Conservation (phyloP, 1,284 basidiomycete genomes). For the Ustilago shanxiensis region DNA sequence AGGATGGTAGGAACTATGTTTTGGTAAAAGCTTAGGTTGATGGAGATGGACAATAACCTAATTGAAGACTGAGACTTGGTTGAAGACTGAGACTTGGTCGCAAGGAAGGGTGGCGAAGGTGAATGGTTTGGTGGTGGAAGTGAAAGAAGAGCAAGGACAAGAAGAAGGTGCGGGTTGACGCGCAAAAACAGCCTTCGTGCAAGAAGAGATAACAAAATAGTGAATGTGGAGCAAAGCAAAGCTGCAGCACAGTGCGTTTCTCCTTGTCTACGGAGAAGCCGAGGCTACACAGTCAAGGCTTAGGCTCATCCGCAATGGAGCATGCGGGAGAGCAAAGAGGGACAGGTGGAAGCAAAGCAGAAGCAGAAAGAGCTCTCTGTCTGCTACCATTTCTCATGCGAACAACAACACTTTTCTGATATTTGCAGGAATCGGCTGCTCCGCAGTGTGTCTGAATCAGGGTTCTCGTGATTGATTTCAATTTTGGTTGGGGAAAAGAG, state of each 20-base stretch:
- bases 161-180: too few species aligned
- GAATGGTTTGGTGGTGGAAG: not conserved
- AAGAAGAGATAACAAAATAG: not conserved
- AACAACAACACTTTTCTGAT: too few species aligned
- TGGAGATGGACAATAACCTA: too few species aligned
- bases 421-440: not conserved
- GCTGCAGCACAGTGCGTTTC: too few species aligned
- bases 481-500: constrained; percentile 6
- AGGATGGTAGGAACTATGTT: too few species aligned
- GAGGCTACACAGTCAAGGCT: not conserved
- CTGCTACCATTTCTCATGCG: too few species aligned
- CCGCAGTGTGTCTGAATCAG: constrained; percentile 5
- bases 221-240: constrained; percentile 1
- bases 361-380: too few species aligned
- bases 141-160: not conserved
- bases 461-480: constrained; percentile 1
- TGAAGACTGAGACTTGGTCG: too few species aligned
- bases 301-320: constrained; percentile 1
- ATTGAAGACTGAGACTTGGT: too few species aligned
- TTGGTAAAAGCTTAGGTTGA: too few species aligned
- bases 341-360: too few species aligned
- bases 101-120: not conserved
- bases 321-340: not conserved
- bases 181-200: not conserved
- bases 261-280: not conserved